Evolutionary conservation across 352 stramenopile genomes (phyloP).

Genomic region (Globisporangium spiculum): DNA sequence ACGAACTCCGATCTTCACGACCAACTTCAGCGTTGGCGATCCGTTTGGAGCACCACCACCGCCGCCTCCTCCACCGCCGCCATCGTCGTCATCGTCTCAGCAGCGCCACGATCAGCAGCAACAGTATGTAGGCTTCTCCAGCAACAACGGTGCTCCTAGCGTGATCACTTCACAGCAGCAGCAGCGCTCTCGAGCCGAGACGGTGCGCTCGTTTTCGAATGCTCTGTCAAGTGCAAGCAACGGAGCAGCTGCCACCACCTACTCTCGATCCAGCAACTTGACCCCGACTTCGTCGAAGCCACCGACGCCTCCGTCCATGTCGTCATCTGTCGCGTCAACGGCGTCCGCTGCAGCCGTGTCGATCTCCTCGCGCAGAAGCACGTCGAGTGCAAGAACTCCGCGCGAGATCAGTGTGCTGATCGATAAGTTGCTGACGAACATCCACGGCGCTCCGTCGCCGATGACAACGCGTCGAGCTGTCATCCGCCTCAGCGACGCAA

Average conservation of each 20-base stretch:
- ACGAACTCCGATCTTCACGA: background rate
- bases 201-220: slow-evolving; percentile 8
- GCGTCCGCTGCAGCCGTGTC: slow-evolving; percentile 29
- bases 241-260: background rate
- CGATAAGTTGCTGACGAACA: slow-evolving; percentile 46
- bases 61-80: slow-evolving; percentile 5
- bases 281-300: slow-evolving; percentile 14
- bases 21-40: slow-evolving; percentile 6
- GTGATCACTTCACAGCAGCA: background rate
- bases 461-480: slow-evolving; percentile 57
- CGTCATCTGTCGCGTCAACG: slow-evolving; percentile 14
- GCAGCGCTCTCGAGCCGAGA: slow-evolving; percentile 7
- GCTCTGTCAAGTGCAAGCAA: background rate
- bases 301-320: slow-evolving; percentile 9
- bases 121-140: background rate
- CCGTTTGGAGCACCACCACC: slow-evolving; percentile 12
- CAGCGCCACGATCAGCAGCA: slow-evolving; percentile 2
- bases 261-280: slow-evolving; percentile 2
- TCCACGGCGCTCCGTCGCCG: slow-evolving; percentile 53
- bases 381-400: slow-evolving; percentile 25
- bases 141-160: background rate
- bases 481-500: slow-evolving; percentile 50
- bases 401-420: slow-evolving; percentile 52
- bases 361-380: slow-evolving; percentile 29
- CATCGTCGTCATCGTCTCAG: background rate